Percentiles rank a stretch among this genome's conserved stretches.
Conservation (phyloP, 129 eudicot genomes). For the Oenanthe sinensis region DNA sequence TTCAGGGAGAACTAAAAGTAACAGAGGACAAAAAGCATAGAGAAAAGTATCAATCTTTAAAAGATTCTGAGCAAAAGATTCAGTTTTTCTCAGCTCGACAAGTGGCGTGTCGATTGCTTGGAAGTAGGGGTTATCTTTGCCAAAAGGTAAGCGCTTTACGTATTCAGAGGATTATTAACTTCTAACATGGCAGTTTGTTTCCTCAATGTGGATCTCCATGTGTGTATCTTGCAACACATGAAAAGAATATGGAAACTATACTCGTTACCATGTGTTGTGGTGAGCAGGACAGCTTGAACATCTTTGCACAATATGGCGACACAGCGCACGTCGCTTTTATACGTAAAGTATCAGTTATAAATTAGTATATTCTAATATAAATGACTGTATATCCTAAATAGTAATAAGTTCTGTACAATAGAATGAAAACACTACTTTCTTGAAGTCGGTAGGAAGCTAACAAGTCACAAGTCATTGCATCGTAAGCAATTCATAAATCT, state of each 20-base stretch:
- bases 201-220: neutral
- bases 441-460: neutral
- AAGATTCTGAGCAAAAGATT: slow-evolving; percentile 61
- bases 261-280: no score
- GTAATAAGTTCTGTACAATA: neutral
- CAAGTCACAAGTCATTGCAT: neutral
- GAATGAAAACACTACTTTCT: neutral
- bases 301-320: neutral
- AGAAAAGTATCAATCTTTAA: slow-evolving; percentile 58
- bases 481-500: neutral
- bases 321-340: neutral
- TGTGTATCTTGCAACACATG: no score
- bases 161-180: neutral
- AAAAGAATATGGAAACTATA: neutral
- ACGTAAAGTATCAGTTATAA: neutral
- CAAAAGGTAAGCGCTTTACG: slow-evolving; percentile 48
- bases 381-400: neutral
- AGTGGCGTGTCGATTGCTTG: slow-evolving; percentile 91
- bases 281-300: neutral
- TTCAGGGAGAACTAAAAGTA: slow-evolving; percentile 72
- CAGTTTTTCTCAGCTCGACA: slow-evolving; percentile 90
- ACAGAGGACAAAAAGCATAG: slow-evolving; percentile 89
- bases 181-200: neutral
- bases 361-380: neutral
- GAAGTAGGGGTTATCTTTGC: slow-evolving; percentile 93